Conservation (phyloP, 148 eudicot genomes). For the Chenopodium album region DNA sequence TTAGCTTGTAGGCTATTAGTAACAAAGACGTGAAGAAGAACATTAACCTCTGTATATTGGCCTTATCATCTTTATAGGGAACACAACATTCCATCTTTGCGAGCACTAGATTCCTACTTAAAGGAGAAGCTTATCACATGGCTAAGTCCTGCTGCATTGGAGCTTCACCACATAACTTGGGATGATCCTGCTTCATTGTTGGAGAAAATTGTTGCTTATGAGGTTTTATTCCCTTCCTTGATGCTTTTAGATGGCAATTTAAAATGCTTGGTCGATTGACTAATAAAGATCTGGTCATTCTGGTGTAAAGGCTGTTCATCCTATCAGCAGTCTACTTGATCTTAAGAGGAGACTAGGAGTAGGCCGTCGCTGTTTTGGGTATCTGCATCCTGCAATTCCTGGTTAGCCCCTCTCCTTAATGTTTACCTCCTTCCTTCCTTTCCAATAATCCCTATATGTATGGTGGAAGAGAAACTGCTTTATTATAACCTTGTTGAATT, state of each 20-base stretch:
- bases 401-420: slow-evolving; percentile 46
- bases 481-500: background rate
- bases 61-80: slow-evolving; percentile 42
- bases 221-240: slow-evolving; percentile 46
- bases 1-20: background rate
- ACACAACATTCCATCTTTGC: slow-evolving; percentile 68
- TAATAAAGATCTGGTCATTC: slow-evolving; percentile 10
- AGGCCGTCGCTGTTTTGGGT: slow-evolving; percentile 96
- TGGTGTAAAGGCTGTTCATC: slow-evolving; percentile 89
- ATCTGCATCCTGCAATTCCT: slow-evolving; percentile 93
- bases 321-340: slow-evolving; percentile 88
- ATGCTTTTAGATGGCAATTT: slow-evolving; percentile 6
- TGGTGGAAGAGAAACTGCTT: slow-evolving; percentile 1
- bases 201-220: slow-evolving; percentile 94
- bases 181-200: slow-evolving; percentile 94
- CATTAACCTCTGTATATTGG: background rate
- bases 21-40: background rate
- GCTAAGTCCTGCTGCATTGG: slow-evolving; percentile 94
- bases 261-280: slow-evolving; percentile 20
- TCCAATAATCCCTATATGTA: background rate
- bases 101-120: slow-evolving; percentile 86
- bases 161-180: slow-evolving; percentile 92
- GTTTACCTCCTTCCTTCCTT: background rate
- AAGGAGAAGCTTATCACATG: slow-evolving; percentile 92
- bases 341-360: slow-evolving; percentile 92